These are phyloP conservation scores for Fonsecaea multimorphosa DNA, from an alignment of 2,329 filamentous ascomycete species.

Conservation along the genomic window DNA sequence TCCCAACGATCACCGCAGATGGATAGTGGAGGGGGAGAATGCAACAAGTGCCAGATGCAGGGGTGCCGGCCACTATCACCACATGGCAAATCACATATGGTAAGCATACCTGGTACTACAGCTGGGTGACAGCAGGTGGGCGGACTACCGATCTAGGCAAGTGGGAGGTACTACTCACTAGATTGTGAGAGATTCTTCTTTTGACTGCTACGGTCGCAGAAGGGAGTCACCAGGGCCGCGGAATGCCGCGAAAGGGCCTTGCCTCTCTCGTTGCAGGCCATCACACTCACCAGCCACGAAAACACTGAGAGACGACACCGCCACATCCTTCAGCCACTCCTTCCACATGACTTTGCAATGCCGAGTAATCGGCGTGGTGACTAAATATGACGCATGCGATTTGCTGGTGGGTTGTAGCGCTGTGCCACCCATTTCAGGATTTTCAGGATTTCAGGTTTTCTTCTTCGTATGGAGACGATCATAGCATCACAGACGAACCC, in stretches of 20 bases:
- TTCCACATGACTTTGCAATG: background rate
- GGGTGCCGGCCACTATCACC: background rate
- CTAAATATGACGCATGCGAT: background rate
- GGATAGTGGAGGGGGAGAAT: background rate
- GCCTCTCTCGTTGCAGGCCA: background rate
- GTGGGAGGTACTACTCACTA: background rate
- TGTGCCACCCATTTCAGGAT: too few species aligned
- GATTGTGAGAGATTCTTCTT: background rate
- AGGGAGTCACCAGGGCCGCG: too few species aligned
- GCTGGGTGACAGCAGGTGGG: background rate
- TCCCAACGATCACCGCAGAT: background rate
- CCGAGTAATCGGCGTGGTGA: background rate
- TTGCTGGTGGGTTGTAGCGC: too few species aligned
- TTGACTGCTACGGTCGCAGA: background rate
- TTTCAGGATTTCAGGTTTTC: background rate
- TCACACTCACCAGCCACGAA: background rate
- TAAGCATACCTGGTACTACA: conserved; percentile 4
- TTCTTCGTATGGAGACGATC: background rate
- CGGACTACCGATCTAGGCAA: background rate
- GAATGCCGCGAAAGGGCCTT: background rate
- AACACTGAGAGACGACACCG: background rate
- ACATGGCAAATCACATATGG: background rate
- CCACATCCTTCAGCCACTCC: background rate
- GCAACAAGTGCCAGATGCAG: background rate
- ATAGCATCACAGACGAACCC: background rate